These are phyloP conservation scores for Penicillium atrosanguineum DNA, from an alignment of 495 filamentous ascomycete genomes.

Conservation along the genomic window DNA sequence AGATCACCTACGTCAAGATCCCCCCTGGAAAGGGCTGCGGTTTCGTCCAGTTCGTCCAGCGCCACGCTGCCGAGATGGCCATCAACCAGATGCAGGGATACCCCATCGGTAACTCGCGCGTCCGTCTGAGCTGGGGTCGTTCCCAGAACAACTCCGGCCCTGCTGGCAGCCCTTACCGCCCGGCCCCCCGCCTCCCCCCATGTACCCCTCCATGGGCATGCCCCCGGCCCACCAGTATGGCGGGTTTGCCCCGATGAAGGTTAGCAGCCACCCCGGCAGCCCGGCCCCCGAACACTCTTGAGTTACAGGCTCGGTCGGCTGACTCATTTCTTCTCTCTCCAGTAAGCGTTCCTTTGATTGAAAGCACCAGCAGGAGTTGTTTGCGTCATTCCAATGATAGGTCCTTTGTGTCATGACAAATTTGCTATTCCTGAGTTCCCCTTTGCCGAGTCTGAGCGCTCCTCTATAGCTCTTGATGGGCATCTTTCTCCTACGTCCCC, in stretches of 20 bases:
- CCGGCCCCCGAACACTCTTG: constrained; percentile 31
- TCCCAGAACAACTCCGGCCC: constrained; percentile 99
- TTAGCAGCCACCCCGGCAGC: constrained; percentile 46
- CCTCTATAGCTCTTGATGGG: constrained; percentile 47
- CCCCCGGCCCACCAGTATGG: constrained; percentile 71
- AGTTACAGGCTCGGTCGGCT: constrained; percentile 34
- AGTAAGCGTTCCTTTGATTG: constrained; percentile 49
- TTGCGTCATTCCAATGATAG: constrained; percentile 47
- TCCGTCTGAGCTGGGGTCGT: constrained; percentile 94
- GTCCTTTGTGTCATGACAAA: constrained; percentile 44
- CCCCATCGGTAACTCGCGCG: constrained; percentile 97
- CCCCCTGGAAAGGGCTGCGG: constrained; percentile 98
- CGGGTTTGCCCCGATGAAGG: constrained; percentile 75
- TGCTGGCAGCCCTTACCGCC: constrained; percentile 95
- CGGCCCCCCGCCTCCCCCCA: constrained; percentile 88
- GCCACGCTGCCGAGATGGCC: constrained; percentile 98
- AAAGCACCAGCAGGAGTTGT: constrained; percentile 49
- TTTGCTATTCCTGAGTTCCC: constrained; percentile 31
- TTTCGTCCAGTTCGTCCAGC: constrained; percentile 99
- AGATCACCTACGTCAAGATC: constrained; percentile 99
- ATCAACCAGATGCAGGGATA: constrained; percentile 99
- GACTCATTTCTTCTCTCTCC: constrained; percentile 26
- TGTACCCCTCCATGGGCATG: constrained; percentile 83
- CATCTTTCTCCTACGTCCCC: constrained; percentile 35
- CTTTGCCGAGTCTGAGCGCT: constrained; percentile 32